These are phyloP conservation scores for Hirsutella minnesotensis DNA, from an alignment of 2,329 filamentous ascomycete species.

Conservation along the genomic window DNA sequence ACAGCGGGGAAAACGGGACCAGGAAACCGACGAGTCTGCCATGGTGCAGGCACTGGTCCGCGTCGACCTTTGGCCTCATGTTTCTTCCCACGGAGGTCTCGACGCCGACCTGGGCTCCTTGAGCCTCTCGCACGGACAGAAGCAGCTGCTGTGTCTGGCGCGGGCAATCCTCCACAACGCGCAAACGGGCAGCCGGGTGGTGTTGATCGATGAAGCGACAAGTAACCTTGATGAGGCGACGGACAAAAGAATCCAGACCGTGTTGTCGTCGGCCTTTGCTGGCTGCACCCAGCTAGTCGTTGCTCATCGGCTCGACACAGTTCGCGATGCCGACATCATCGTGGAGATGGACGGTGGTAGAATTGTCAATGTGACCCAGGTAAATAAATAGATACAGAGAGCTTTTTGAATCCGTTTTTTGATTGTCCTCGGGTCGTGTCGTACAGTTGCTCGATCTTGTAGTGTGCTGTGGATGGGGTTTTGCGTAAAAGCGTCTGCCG, in stretches of 20 bases:
- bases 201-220: constrained; percentile 6
- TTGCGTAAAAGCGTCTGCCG: too few relatives aligned
- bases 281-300: constrained; percentile 3
- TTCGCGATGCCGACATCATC: constrained; percentile 1
- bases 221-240: constrained; percentile 5
- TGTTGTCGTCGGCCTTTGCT: constrained; percentile 2
- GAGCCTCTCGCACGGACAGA: constrained; percentile 8
- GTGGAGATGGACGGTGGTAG: neutral
- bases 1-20: constrained; percentile 1
- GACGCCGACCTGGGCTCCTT: constrained; percentile 4
- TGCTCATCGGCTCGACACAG: constrained; percentile 1
- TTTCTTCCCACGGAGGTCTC: constrained; percentile 5
- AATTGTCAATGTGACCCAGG: neutral
- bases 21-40: constrained; percentile 8
- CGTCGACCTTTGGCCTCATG: constrained; percentile 5
- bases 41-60: constrained; percentile 5
- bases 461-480: too few relatives aligned
- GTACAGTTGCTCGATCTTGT: too few relatives aligned
- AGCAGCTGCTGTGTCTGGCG: constrained; percentile 8
- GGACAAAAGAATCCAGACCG: neutral
- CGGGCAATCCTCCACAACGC: constrained; percentile 5
- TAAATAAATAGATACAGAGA: neutral
- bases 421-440: too few relatives aligned
- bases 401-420: too few relatives aligned
- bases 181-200: neutral